Conservation (phyloP, 768 basidiomycete species). For the Leccinum sublutescens region DNA sequence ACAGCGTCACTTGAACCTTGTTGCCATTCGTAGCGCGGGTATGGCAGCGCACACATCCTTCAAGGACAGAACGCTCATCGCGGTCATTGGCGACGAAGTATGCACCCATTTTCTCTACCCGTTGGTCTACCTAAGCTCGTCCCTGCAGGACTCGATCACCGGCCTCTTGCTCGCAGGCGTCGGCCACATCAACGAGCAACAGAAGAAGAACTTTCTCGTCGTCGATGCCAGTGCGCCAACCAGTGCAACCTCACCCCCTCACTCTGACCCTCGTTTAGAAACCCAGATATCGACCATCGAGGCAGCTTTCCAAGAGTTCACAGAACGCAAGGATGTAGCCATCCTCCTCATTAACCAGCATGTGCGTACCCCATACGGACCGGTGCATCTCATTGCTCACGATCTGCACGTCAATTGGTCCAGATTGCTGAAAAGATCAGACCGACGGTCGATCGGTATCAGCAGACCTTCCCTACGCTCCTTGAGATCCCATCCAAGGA, state of each 20-base stretch:
- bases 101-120: conserved; percentile 8
- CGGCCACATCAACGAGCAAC: conserved; percentile 84
- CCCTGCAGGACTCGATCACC: conserved; percentile 87
- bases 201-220: conserved; percentile 97
- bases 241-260: background rate
- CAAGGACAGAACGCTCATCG: conserved; percentile 85
- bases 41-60: conserved; percentile 56
- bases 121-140: conserved; percentile 8
- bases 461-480: conserved; percentile 93
- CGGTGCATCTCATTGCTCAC: conserved; percentile 4
- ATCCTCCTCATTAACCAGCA: conserved; percentile 98
- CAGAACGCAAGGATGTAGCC: conserved; percentile 91
- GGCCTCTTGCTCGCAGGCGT: conserved; percentile 94
- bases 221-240: conserved; percentile 83
- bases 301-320: conserved; percentile 90
- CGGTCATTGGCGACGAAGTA: conserved; percentile 98
- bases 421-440: conserved; percentile 98
- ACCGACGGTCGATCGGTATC: conserved; percentile 91
- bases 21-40: conserved; percentile 19
- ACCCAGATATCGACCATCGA: conserved; percentile 91
- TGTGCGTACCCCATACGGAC: conserved; percentile 46
- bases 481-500: conserved; percentile 99
- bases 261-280: conserved; percentile 47
- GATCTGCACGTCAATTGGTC: conserved; percentile 12
- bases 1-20: conserved; percentile 47